Conservation (phyloP, 352 stramenopile genomes). For the Phytophthora cactorum region DNA sequence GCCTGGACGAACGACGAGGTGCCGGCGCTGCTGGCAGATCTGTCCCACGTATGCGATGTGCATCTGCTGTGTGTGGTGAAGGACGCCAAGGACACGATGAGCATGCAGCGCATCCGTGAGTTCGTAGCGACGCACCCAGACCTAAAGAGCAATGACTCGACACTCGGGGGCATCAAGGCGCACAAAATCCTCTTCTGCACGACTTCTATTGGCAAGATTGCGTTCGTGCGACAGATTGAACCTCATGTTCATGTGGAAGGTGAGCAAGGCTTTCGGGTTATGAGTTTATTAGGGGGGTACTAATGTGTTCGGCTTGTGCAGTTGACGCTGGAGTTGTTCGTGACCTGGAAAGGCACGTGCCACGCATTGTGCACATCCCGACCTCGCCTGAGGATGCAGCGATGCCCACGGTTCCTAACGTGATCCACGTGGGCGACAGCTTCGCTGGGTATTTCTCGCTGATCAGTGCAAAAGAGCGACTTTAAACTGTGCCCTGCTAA, state of each 20-base stretch:
- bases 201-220: conserved; percentile 76
- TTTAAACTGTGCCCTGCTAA: conserved; percentile 32
- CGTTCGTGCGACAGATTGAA: conserved; percentile 89
- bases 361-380: conserved; percentile 72
- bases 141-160: conserved; percentile 32
- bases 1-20: conserved; percentile 58
- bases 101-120: conserved; percentile 51
- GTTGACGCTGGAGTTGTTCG: conserved; percentile 61
- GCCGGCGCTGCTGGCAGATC: conserved; percentile 55
- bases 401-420: conserved; percentile 34
- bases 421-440: conserved; percentile 72
- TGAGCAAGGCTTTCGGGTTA: conserved; percentile 17
- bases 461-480: conserved; percentile 45
- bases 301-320: conserved; percentile 28
- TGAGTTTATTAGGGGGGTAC: background rate
- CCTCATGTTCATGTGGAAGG: conserved; percentile 85
- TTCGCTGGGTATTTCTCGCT: conserved; percentile 76
- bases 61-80: conserved; percentile 66
- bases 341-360: conserved; percentile 81
- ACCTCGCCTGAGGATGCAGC: conserved; percentile 31
- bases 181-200: conserved; percentile 89
- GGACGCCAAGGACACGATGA: conserved; percentile 34
- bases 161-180: conserved; percentile 40
- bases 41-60: conserved; percentile 68
- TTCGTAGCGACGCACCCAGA: conserved; percentile 47